These are phyloP conservation scores for Vitis rupestris DNA, from an alignment of 164 flowering plant genomes.

Conservation along the genomic window DNA sequence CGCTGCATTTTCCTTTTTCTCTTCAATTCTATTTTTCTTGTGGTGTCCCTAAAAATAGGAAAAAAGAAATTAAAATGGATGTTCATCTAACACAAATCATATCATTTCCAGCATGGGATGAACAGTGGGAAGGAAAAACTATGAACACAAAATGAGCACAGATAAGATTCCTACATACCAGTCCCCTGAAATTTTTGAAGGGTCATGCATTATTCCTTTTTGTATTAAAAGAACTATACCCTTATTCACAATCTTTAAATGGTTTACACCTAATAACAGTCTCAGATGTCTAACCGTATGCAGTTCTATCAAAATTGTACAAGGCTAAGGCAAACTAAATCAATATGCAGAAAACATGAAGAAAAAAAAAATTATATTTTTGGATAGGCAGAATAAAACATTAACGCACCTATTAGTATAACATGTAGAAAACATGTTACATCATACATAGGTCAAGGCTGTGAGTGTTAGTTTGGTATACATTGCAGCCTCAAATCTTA, in stretches of 20 bases:
- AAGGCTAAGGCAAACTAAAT: too few species aligned
- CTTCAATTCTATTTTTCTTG: too few species aligned
- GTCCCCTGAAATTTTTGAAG: background rate
- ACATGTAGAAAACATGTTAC: background rate
- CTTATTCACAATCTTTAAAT: background rate
- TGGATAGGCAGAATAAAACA: too few species aligned
- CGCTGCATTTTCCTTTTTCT: too few species aligned
- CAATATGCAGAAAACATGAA: too few species aligned
- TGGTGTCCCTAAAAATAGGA: too few species aligned
- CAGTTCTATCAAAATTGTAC: background rate
- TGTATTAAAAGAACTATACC: background rate
- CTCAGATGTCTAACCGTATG: background rate
- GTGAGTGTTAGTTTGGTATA: too few species aligned
- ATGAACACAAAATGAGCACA: background rate
- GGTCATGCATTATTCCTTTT: background rate
- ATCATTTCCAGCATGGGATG: background rate
- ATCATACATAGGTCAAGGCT: background rate
- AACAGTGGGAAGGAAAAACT: background rate
- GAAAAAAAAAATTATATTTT: too few species aligned
- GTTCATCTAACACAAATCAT: background rate
- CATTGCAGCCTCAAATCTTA: too few species aligned
- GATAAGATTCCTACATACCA: background rate
- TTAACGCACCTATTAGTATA: too few species aligned
- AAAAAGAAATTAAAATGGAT: too few species aligned
- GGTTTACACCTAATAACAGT: background rate